Conservation (phyloP, 176 grass and related monocot species). For the Metroxylon sagu region DNA sequence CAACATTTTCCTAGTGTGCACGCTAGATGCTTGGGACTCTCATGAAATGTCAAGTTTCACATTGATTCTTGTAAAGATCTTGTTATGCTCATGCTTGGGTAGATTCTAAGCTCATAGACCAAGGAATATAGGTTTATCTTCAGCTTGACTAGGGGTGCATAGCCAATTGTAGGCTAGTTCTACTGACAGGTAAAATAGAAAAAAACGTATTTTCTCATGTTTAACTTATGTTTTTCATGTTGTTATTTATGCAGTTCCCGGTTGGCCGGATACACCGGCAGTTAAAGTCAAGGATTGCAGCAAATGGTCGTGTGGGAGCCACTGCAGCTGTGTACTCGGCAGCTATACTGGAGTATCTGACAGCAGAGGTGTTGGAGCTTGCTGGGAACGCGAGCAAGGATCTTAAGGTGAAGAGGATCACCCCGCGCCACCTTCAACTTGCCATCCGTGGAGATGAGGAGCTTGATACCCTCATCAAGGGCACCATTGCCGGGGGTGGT, state of each 20-base stretch:
- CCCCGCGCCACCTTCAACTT: constrained; percentile 58
- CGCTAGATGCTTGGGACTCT: too few species aligned
- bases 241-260: constrained; percentile 40
- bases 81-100: too few species aligned
- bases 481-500: constrained; percentile 60
- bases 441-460: constrained; percentile 68
- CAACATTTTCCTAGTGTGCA: too few species aligned
- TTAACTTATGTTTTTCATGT: too few species aligned
- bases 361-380: constrained; percentile 46
- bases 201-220: too few species aligned
- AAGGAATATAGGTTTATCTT: too few species aligned
- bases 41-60: too few species aligned
- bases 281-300: constrained; percentile 49
- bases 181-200: too few species aligned
- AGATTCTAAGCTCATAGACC: too few species aligned
- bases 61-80: too few species aligned
- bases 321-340: constrained; percentile 59
- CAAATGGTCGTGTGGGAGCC: constrained; percentile 60
- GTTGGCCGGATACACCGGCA: constrained; percentile 64
- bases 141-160: too few species aligned
- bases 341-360: constrained; percentile 61
- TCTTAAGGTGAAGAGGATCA: constrained; percentile 70
- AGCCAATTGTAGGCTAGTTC: too few species aligned
- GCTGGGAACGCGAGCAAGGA: constrained; percentile 69
- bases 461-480: constrained; percentile 67